Evolutionary conservation across 352 stramenopile genomes (phyloP).

Genomic region (Phytophthora pseudosyringae): DNA sequence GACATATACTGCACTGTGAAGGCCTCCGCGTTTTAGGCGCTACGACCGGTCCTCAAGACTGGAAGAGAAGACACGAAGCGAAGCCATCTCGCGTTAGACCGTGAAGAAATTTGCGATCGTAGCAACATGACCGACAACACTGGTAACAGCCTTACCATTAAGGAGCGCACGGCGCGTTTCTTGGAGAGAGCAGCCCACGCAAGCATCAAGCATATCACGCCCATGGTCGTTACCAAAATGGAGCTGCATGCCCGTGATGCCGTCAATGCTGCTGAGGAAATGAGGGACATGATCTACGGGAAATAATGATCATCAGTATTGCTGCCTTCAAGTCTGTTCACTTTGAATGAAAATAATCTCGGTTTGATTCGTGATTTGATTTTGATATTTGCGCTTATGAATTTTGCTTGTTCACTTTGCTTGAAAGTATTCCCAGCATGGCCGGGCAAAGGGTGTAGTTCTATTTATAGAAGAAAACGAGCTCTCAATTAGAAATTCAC

Average conservation of each 20-base stretch:
- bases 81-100: background rate
- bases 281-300: background rate
- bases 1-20: background rate
- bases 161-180: background rate
- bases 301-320: background rate
- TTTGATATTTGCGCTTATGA: too few relatives aligned
- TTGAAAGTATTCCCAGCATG: too few relatives aligned
- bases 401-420: too few relatives aligned
- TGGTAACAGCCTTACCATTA: background rate
- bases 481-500: constrained; percentile 1
- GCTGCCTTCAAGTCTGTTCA: too few relatives aligned
- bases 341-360: background rate
- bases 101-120: background rate
- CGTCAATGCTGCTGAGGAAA: background rate
- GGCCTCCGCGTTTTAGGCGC: background rate
- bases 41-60: too few relatives aligned
- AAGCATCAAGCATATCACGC: background rate
- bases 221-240: background rate
- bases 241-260: background rate
- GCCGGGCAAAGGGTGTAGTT: too few relatives aligned
- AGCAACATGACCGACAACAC: background rate
- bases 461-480: too few relatives aligned
- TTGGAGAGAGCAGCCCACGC: background rate
- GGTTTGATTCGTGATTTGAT: too few relatives aligned
- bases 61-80: too few relatives aligned